These are phyloP conservation scores for Pythium pyrilobum DNA, from an alignment of 352 stramenopile species.

Conservation along the genomic window DNA sequence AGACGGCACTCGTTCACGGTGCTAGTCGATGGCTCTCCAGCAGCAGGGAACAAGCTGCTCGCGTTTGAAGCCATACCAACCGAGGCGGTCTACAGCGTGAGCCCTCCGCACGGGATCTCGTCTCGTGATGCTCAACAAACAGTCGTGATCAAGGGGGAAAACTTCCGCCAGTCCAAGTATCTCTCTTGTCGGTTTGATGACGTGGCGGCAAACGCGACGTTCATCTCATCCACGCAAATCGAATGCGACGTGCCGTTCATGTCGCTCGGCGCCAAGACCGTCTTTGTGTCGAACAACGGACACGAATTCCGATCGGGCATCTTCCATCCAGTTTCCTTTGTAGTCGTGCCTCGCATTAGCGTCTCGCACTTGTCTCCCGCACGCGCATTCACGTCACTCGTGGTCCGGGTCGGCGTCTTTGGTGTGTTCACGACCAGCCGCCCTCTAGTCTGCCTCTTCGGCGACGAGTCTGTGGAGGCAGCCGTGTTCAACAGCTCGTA, in stretches of 20 bases:
- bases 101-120: constrained; percentile 11
- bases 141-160: constrained; percentile 29
- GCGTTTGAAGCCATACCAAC: constrained; percentile 27
- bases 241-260: constrained; percentile 56
- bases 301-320: constrained; percentile 29
- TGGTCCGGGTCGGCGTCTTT: constrained; percentile 4
- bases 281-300: constrained; percentile 59
- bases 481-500: constrained; percentile 11
- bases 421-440: constrained; percentile 11
- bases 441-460: constrained; percentile 11
- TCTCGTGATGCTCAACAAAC: constrained; percentile 2
- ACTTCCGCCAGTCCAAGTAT: constrained; percentile 43
- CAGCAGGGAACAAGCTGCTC: constrained; percentile 24
- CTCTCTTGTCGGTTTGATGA: constrained; percentile 46
- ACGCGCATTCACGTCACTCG: not conserved
- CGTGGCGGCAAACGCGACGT: constrained; percentile 22
- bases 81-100: constrained; percentile 22
- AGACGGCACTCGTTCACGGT: constrained; percentile 20
- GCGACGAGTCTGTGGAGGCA: not conserved
- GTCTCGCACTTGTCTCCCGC: not conserved
- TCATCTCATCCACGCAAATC: constrained; percentile 38
- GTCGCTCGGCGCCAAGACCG: constrained; percentile 26
- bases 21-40: constrained; percentile 15
- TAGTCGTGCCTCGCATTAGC: constrained; percentile 6
- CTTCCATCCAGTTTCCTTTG: not conserved